phyloP scores from a whole-genome alignment of 1,284 basidiomycete genomes.

The Ganoderma leucocontextum region DNA sequence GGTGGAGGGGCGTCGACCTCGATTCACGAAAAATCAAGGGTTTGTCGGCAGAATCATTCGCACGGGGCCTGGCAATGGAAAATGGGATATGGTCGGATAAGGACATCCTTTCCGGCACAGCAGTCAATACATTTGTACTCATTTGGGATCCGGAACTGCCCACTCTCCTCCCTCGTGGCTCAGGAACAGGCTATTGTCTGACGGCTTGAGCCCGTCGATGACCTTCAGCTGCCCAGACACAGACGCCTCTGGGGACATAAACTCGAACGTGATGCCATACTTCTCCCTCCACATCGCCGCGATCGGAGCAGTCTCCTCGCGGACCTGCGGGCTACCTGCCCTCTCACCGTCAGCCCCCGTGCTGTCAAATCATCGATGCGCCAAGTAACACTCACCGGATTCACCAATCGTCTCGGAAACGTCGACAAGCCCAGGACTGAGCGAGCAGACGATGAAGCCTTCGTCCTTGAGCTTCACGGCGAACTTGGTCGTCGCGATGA shows the following conservation, averaged over 20 bases:
- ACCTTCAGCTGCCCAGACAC: slow-evolving; percentile 42
- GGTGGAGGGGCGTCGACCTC: too few species aligned
- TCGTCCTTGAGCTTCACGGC: slow-evolving; percentile 44
- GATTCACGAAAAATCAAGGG: too few species aligned
- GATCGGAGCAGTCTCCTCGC: background rate
- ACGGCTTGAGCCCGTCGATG: slow-evolving; percentile 37
- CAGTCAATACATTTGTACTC: too few species aligned
- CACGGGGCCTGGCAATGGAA: too few species aligned
- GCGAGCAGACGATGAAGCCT: slow-evolving; percentile 46
- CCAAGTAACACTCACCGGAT: slow-evolving; percentile 16
- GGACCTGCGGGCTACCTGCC: background rate
- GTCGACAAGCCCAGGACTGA: slow-evolving; percentile 49
- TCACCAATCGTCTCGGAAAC: slow-evolving; percentile 35
- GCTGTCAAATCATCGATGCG: background rate
- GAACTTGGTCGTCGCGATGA: slow-evolving; percentile 50
- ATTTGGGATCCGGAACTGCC: background rate
- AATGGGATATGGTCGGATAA: background rate
- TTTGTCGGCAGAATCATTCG: too few species aligned
- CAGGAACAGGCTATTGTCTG: slow-evolving; percentile 45
- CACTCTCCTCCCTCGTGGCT: slow-evolving; percentile 35
- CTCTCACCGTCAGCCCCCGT: background rate
- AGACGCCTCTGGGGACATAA: slow-evolving; percentile 42
- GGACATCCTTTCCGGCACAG: background rate
- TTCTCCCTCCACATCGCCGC: background rate
- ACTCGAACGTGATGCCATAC: background rate